Evolutionary conservation across 2,329 filamentous ascomycete species (phyloP).

Genomic region (Chrysosporium keratinophilum): DNA sequence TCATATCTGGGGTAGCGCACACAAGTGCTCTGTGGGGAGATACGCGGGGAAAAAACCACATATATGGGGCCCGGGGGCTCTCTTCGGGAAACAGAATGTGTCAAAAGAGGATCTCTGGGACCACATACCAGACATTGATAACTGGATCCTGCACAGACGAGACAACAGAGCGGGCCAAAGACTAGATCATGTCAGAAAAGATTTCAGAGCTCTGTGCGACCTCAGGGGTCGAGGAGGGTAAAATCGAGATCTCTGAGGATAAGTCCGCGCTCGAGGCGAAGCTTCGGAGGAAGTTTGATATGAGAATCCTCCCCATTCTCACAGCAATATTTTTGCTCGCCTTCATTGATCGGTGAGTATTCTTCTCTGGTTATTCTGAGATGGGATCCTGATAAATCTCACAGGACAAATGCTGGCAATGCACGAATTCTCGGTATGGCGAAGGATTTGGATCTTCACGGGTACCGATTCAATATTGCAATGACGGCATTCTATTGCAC

Average conservation of each 20-base stretch:
- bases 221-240: not conserved
- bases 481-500: conserved; percentile 9
- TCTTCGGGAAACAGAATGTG: not conserved
- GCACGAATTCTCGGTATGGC: conserved; percentile 10
- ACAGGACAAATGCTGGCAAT: conserved; percentile 6
- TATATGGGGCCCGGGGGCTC: not conserved
- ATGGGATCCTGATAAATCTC: not conserved
- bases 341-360: conserved; percentile 6
- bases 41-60: not conserved
- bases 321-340: conserved; percentile 8
- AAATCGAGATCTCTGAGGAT: not conserved
- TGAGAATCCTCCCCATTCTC: conserved; percentile 2
- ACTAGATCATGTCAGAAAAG: not conserved
- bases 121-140: not conserved
- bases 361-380: not conserved
- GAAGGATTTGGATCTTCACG: conserved; percentile 2
- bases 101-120: not conserved
- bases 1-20: not conserved
- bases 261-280: not conserved
- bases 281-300: conserved; percentile 6
- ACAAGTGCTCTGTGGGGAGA: not conserved
- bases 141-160: not conserved
- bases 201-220: not conserved
- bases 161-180: not conserved
- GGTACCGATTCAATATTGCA: conserved; percentile 10